A percentile compares a stretch with the other conserved stretches of the same genome.
These are phyloP conservation scores for Spinellus fusiger DNA, from an alignment of 192 early-diverging fungal genomes.

Conservation along the genomic window DNA sequence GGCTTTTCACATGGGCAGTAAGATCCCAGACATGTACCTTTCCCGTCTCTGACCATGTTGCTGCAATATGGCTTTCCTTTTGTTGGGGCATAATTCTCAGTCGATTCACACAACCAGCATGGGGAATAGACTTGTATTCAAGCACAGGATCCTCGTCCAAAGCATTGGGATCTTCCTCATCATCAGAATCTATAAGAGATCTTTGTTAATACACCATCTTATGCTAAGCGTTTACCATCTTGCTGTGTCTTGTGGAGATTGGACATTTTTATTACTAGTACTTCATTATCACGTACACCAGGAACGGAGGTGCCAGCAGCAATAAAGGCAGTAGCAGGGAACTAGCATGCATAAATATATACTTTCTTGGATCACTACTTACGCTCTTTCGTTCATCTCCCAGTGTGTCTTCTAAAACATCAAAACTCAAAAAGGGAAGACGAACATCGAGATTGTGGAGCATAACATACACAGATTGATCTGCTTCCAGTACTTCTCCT, in stretches of 20 bases:
- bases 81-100: slow-evolving; percentile 61
- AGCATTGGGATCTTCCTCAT: slow-evolving; percentile 70
- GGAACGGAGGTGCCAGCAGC: slow-evolving; percentile 94
- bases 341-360: slow-evolving; percentile 43
- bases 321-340: slow-evolving; percentile 88
- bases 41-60: slow-evolving; percentile 94
- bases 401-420: slow-evolving; percentile 83
- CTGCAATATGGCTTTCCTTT: slow-evolving; percentile 66
- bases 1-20: slow-evolving; percentile 57
- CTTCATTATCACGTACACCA: slow-evolving; percentile 74
- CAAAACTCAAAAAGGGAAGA: slow-evolving; percentile 97
- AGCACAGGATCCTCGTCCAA: slow-evolving; percentile 94
- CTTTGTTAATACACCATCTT: too few species aligned
- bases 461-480: slow-evolving; percentile 95
- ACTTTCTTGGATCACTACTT: slow-evolving; percentile 15
- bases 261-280: slow-evolving; percentile 94
- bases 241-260: slow-evolving; percentile 89
- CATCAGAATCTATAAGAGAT: slow-evolving; percentile 51
- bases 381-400: slow-evolving; percentile 69
- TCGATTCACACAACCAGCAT: slow-evolving; percentile 72
- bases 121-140: slow-evolving; percentile 76
- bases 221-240: slow-evolving; percentile 51
- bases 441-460: slow-evolving; percentile 87
- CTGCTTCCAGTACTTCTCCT: slow-evolving; percentile 89
- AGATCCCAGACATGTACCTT: slow-evolving; percentile 93